phyloP scores from a whole-genome alignment of 257 asterid genomes.

The Mentha longifolia region DNA sequence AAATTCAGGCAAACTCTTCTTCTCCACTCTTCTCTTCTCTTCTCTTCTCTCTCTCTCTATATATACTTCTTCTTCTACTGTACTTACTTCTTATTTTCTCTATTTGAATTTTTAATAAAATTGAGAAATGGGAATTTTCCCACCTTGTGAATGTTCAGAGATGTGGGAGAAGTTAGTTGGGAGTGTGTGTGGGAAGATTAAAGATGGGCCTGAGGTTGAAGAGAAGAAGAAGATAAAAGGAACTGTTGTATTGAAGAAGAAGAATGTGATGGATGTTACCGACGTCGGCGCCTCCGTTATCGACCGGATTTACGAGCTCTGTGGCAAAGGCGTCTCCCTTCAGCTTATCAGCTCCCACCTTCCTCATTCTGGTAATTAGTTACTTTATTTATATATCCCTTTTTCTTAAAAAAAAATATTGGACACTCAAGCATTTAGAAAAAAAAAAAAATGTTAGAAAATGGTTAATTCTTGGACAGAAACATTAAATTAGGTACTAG shows the following conservation, averaged over 20 bases:
- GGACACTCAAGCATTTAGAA: no score
- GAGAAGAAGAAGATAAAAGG: slow-evolving; percentile 54
- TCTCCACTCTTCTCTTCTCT: background rate
- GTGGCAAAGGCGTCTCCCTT: slow-evolving; percentile 62
- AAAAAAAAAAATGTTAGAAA: background rate
- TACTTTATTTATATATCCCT: background rate
- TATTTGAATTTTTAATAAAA: background rate
- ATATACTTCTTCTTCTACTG: background rate
- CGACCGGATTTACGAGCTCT: slow-evolving; percentile 64
- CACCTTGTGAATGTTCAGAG: slow-evolving; percentile 33
- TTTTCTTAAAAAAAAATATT: no score
- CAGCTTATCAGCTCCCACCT: slow-evolving; percentile 68
- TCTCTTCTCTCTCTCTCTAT: background rate
- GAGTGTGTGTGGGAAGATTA: slow-evolving; percentile 47
- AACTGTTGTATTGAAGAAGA: slow-evolving; percentile 62
- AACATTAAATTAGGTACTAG: no score
- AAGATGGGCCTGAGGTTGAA: slow-evolving; percentile 33
- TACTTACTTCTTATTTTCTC: background rate
- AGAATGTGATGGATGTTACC: slow-evolving; percentile 59
- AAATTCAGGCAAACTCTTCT: slow-evolving; percentile 13
- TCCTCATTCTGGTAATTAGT: slow-evolving; percentile 46
- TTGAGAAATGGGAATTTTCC: slow-evolving; percentile 22
- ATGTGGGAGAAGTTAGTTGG: slow-evolving; percentile 51
- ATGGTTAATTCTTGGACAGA: background rate
- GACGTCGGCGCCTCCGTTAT: slow-evolving; percentile 52